Evolutionary conservation across 1,139 yeast genomes (phyloP), one percentile per base, ranked within the genome.

Genomic region (Blastobotrys ciferrii): DNA sequence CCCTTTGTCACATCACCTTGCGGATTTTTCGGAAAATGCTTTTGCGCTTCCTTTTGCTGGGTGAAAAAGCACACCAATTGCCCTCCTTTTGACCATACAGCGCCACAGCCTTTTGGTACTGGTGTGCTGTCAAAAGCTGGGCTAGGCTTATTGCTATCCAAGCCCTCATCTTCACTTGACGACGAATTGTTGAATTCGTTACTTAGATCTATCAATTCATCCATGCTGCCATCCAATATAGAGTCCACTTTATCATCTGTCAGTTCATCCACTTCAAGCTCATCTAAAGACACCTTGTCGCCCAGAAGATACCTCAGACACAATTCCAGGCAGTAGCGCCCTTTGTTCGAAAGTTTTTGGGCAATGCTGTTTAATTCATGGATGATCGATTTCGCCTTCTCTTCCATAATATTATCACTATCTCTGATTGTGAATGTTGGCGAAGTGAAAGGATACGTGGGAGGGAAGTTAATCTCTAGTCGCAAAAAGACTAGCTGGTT

Each of bases 81-180:
- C 0, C 97, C 97, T 2, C 80, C 77, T 13, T 80, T 77, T 0
- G 94, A 76, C 96, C 97, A 89, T 0, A 80, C 73, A 0, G 95
- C 96, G 7, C 97, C 96, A 70, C 96, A 89, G 2, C 92, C 95
- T 62, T 87, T 88, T 0, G 97, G 96, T 2, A 89, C 75, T 0
- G 97, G 97, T 0, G 96, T 87, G 33, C 89, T 82, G 60, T 88
- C 96, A 59, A 82, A 78, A 13, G 68, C 59, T 12, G 49, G 53
- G 42, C 46, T 51, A 17, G 48, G 18, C 42, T 51, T 11, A 12
- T 4, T 33, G 3, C 38, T 17, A 6, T 36, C 28, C 11, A 60
- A 58, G 15, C 56, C 61, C 30, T 57, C 62, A 12, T 57, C 62
- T 30, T 62, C 57, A 15, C 38, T 31, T 5, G 66, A 49, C 2